These are phyloP conservation scores for Collybia nuda DNA, from an alignment of 768 basidiomycete genomes.

Conservation along the genomic window DNA sequence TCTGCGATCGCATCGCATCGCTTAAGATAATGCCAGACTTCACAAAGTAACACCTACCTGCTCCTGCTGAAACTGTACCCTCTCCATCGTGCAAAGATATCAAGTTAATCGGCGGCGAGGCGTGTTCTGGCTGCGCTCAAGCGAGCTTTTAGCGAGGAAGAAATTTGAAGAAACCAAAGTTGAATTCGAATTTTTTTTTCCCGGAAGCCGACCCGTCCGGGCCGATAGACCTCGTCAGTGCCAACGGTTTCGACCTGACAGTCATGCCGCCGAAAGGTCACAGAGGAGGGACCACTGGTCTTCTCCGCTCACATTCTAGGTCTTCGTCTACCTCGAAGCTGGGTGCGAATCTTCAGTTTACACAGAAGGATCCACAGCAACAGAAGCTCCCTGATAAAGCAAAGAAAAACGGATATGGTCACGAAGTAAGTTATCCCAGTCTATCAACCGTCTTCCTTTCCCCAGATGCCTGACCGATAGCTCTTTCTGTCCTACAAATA, in stretches of 20 bases:
- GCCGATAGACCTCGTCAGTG: constrained; percentile 12
- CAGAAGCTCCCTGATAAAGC: constrained; percentile 48
- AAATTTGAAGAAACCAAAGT: too few species aligned
- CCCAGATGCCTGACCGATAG: constrained; percentile 3
- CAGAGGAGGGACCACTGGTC: constrained; percentile 41
- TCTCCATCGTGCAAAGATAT: constrained; percentile 64
- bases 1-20: constrained; percentile 39
- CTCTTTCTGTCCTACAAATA: constrained; percentile 8
- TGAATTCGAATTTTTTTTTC: not conserved
- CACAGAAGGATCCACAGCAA: constrained; percentile 55
- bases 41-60: constrained; percentile 44
- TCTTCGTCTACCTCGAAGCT: constrained; percentile 62
- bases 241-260: constrained; percentile 7
- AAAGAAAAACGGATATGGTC: constrained; percentile 43
- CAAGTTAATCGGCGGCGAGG: not conserved
- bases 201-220: constrained; percentile 9
- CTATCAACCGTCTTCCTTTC: constrained; percentile 11
- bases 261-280: constrained; percentile 39
- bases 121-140: not conserved
- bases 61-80: constrained; percentile 93
- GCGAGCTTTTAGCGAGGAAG: constrained; percentile 3
- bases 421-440: constrained; percentile 42
- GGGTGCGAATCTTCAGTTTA: constrained; percentile 62
- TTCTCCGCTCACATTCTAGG: constrained; percentile 62
- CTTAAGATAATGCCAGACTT: not conserved